Evolutionary conservation across 345 rosid genomes (phyloP), one percentile per base, ranked within the genome.

Genomic region (Xanthoceras sorbifolium): DNA sequence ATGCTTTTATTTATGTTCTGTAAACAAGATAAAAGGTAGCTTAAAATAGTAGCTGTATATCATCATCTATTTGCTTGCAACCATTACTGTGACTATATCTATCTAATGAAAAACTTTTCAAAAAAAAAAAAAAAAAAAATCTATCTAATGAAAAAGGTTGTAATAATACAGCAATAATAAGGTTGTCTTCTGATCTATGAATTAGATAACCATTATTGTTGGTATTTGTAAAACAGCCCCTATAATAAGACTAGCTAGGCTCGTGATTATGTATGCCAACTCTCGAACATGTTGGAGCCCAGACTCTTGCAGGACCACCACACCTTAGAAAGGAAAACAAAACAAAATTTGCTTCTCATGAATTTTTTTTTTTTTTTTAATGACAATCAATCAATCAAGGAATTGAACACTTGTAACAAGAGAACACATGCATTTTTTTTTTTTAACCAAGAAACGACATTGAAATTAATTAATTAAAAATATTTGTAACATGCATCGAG

Each of bases 401-500:
- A 80, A 17, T 50, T 22, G 22, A 55, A 5, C 26, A 50, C 26
- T 40, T 18, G 55, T 52, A 64, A 75, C 29, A 73, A 77, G 50
- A 55, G 40, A 48, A 55, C 57, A 59, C 72, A 70, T 22, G 54
- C 64, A 23, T 17, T 59, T 70, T 64, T 55, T 32, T 59, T 68
- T 32, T 22, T 34, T 25, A 5, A n/a, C 28, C 65, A 69, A 40
- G 25, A 69, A 54, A 38, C 23, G 32, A 65, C 54, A 55, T 23
- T 46, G 52, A 46, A 46, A 46, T 36, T 46, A 14, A 14, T 15
- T 46, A 46, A 38, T 38, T 38, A 38, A 38, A 42, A 42, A 7
- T 42, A n/a, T 70, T 54, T 20, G 61, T 22, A 44, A 62, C 79
- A 32, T 63, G 75, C 69, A 79, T 76, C 76, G 82, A 85, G 86